Conservation (phyloP, 257 asterid genomes). For the Solanum chiquidenum region DNA sequence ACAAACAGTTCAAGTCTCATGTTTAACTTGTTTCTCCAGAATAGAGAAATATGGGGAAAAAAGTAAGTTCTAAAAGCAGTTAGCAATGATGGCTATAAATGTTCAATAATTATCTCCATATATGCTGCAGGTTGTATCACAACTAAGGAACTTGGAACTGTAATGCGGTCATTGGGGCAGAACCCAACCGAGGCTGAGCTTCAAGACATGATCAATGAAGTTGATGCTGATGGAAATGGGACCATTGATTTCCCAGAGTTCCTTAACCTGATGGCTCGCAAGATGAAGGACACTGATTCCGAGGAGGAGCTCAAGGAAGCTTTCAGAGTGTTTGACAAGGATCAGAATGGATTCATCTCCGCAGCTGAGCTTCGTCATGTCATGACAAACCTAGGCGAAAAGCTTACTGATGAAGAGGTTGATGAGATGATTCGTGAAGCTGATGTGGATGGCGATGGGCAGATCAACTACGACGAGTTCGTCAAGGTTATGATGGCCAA, state of each 20-base stretch:
- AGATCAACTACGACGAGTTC: conserved; percentile 65
- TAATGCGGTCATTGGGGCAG: not conserved
- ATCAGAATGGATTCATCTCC: not conserved
- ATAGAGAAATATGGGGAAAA: not conserved
- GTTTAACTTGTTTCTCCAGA: not conserved
- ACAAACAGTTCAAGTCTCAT: not conserved
- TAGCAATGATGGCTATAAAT: not conserved
- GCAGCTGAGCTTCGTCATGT: conserved; percentile 4
- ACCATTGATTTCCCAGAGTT: not conserved
- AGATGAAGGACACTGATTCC: not conserved
- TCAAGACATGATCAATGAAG: conserved; percentile 1
- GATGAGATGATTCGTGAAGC: not conserved
- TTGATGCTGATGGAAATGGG: conserved; percentile 1
- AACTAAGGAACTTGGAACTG: conserved; percentile 1
- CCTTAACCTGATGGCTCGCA: conserved; percentile 2
- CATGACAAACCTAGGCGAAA: conserved; percentile 1
- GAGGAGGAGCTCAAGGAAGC: conserved; percentile 2
- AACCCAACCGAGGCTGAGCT: conserved; percentile 2
- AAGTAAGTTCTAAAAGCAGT: not conserved
- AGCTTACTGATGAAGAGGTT: not conserved
- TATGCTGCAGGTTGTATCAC: not conserved
- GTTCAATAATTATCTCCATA: not conserved
- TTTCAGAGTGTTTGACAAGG: not conserved
- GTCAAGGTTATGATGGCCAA: conserved; percentile 53
- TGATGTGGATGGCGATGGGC: conserved; percentile 48